Evolutionary conservation across 2,329 filamentous ascomycete genomes (phyloP).

Genomic region (Nothophaeocryptopus gaeumannii): DNA sequence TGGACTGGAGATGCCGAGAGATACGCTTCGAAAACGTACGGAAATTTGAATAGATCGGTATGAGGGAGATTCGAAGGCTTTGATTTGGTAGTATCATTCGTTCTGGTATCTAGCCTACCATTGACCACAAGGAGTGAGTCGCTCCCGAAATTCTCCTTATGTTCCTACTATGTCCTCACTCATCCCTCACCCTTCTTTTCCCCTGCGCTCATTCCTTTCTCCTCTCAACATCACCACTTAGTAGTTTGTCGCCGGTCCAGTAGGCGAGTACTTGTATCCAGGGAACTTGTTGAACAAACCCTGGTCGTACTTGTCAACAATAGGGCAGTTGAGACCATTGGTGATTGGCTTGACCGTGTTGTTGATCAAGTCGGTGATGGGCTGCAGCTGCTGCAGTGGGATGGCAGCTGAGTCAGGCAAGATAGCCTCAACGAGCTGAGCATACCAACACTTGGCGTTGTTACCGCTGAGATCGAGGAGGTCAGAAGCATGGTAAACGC

Average conservation of each 20-base stretch:
- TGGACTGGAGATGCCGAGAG: conserved; percentile 10
- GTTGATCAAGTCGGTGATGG: conserved; percentile 12
- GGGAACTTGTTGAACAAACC: conserved; percentile 1
- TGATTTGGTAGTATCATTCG: too few species aligned
- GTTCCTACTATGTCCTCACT: too few species aligned
- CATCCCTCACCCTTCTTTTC: too few species aligned
- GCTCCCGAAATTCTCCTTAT: too few species aligned
- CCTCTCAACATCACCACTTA: background rate
- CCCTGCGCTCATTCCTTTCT: too few species aligned
- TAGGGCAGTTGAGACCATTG: background rate
- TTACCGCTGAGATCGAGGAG: conserved; percentile 16
- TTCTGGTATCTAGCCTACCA: too few species aligned
- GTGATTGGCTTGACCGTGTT: background rate
- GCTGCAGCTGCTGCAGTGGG: conserved; percentile 3
- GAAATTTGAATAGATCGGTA: too few species aligned
- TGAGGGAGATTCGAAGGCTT: too few species aligned
- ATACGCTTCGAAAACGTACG: too few species aligned
- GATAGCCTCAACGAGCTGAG: conserved; percentile 14
- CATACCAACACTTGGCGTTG: conserved; percentile 19
- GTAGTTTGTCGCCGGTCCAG: conserved; percentile 22
- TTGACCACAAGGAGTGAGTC: too few species aligned
- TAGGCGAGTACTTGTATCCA: conserved; percentile 17
- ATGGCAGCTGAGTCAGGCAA: conserved; percentile 7
- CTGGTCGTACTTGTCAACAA: background rate
- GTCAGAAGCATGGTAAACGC: conserved; percentile 39